Evolutionary conservation across 176 grass and related monocot genomes (phyloP).

Genomic region (Eleusine coracana): DNA sequence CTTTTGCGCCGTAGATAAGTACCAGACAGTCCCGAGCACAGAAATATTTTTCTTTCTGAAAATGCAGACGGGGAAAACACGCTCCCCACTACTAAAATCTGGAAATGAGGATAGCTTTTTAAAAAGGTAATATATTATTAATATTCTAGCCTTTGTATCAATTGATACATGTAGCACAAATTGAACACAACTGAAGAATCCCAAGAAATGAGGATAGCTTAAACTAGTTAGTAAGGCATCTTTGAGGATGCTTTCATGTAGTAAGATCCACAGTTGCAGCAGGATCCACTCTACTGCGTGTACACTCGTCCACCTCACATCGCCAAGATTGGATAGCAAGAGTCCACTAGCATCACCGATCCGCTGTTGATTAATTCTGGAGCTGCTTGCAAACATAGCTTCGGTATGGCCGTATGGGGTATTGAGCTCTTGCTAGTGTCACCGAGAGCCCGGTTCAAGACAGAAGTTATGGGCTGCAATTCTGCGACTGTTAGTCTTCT

Average conservation of each 20-base stretch:
- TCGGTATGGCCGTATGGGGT: not conserved
- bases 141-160: no score
- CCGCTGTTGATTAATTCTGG: not conserved
- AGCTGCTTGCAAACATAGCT: not conserved
- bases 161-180: no score
- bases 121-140: no score
- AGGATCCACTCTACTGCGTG: not conserved
- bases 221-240: not conserved
- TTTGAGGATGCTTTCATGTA: constrained; percentile 30
- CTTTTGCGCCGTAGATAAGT: not conserved
- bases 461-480: no score
- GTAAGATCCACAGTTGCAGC: not conserved
- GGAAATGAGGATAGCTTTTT: constrained; percentile 7
- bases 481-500: no score
- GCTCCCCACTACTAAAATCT: not conserved
- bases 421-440: not conserved
- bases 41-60: not conserved
- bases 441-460: no score
- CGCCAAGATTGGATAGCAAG: not conserved
- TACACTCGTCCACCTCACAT: not conserved
- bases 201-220: constrained; percentile 11
- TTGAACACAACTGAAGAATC: no score
- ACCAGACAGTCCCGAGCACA: constrained; percentile 1
- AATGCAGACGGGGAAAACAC: not conserved
- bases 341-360: not conserved